Conservation (phyloP, 805 yeast genomes). For the Spathaspora girioi region DNA sequence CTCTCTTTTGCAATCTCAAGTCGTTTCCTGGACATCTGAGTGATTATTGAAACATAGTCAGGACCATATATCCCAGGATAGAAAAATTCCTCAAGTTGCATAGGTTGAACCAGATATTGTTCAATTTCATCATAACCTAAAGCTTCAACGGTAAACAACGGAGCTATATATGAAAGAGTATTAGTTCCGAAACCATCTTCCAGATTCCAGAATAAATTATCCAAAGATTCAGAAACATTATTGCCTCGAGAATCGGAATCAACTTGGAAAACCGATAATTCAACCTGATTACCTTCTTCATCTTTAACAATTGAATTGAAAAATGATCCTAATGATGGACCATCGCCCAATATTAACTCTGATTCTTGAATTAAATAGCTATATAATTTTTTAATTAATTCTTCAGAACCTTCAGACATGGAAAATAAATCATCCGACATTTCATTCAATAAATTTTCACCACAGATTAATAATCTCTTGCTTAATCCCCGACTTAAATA, state of each 20-base stretch:
- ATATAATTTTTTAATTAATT: slow-evolving; percentile 13
- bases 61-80: slow-evolving; percentile 34
- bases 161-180: slow-evolving; percentile 24
- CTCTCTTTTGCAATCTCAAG: slow-evolving; percentile 15
- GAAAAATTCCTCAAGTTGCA: slow-evolving; percentile 25
- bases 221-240: slow-evolving; percentile 28
- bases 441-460: slow-evolving; percentile 12
- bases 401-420: slow-evolving; percentile 18
- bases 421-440: slow-evolving; percentile 16
- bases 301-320: slow-evolving; percentile 25
- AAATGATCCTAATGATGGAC: slow-evolving; percentile 7
- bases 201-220: slow-evolving; percentile 36
- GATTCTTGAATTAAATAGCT: neutral
- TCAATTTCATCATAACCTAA: slow-evolving; percentile 22
- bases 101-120: slow-evolving; percentile 10
- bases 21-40: slow-evolving; percentile 16
- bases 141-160: slow-evolving; percentile 28
- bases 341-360: no score
- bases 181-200: slow-evolving; percentile 25
- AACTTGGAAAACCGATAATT: slow-evolving; percentile 26
- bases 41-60: slow-evolving; percentile 16
- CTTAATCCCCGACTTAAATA: slow-evolving; percentile 14
- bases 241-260: slow-evolving; percentile 25
- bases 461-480: slow-evolving; percentile 20
- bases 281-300: slow-evolving; percentile 11